Conservation (phyloP, 805 yeast species). For the Sporopachydermia lactativora region DNA sequence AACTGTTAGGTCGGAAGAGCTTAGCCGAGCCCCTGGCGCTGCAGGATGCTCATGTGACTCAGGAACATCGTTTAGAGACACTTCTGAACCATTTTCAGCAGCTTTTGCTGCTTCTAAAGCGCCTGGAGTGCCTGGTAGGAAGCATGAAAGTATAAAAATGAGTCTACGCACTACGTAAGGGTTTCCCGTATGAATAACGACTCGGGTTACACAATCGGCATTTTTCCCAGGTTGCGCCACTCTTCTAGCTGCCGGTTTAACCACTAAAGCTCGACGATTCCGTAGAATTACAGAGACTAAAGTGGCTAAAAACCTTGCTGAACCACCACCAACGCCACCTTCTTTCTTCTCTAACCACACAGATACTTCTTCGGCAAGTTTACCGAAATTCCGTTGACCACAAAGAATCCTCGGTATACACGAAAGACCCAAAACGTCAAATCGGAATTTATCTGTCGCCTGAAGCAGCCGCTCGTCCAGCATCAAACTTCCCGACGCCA, state of each 20-base stretch:
- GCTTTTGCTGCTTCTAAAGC: not conserved
- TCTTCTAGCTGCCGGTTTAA: constrained; percentile 1
- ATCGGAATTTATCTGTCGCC: not conserved
- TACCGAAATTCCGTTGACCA: not conserved
- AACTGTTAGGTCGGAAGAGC: not conserved
- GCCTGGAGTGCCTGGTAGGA: not conserved
- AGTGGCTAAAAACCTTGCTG: constrained; percentile 1
- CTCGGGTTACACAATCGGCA: constrained; percentile 2
- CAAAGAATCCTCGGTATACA: not conserved
- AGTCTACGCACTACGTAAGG: constrained; percentile 1
- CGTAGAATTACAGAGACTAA: not conserved
- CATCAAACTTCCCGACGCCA: not conserved
- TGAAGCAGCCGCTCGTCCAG: not conserved
- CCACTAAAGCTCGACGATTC: not conserved
- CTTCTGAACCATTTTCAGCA: not conserved
- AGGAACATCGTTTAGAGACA: not conserved
- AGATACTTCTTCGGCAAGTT: not conserved
- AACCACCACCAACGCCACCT: not conserved
- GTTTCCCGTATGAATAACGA: constrained; percentile 3
- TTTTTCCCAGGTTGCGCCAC: not conserved
- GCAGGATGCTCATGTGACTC: not conserved
- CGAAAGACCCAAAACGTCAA: not conserved
- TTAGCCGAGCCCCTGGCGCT: not conserved
- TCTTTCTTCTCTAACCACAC: constrained; percentile 3
- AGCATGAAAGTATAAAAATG: constrained; percentile 1